A percentile compares a stretch with the other conserved stretches of the same genome.
These are phyloP conservation scores for Brassica napus DNA, from an alignment of 345 rosid species.

Conservation along the genomic window Da-Ae NC_063439.1:4463001-4463500, in stretches of 20 bases:
- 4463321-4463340: not conserved
- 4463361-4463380: conserved; percentile 29
- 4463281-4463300: not conserved
- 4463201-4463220: no score
- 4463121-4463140: no score
- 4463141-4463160: no score
- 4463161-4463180: no score
- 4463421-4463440: conserved; percentile 70
- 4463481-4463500: conserved; percentile 35
- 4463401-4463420: conserved; percentile 20
- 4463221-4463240: no score
- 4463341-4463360: conserved; percentile 35
- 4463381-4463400: conserved; percentile 10
- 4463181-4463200: no score
- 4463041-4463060: no score
- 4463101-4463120: no score
- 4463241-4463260: not conserved
- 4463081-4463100: no score
- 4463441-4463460: conserved; percentile 64
- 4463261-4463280: not conserved
- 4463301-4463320: not conserved
- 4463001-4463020: no score
- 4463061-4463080: no score
- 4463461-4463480: conserved; percentile 56
- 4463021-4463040: no score